Percentiles rank a stretch among this genome's conserved stretches.
phyloP scores from a whole-genome alignment of 2,329 filamentous ascomycete genomes.

The Cytospora mali region DNA sequence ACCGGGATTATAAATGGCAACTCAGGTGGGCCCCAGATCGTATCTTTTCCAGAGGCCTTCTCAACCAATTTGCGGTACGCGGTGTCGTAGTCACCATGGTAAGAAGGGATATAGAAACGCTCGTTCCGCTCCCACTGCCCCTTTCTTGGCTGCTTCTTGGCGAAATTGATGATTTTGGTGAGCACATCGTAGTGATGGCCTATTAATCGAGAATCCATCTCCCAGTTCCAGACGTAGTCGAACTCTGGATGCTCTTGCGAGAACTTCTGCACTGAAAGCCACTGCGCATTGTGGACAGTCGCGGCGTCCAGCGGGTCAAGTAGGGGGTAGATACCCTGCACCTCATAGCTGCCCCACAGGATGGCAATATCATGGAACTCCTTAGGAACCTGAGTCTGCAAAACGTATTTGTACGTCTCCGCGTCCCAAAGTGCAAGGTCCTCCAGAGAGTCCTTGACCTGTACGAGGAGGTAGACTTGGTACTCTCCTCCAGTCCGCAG shows the following conservation, averaged over 20 bases:
- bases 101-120: slow-evolving; percentile 71
- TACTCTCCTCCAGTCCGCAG: slow-evolving; percentile 80
- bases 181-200: slow-evolving; percentile 83
- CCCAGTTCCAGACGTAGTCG: slow-evolving; percentile 86
- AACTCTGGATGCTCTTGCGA: slow-evolving; percentile 76
- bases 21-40: slow-evolving; percentile 68
- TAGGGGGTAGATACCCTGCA: slow-evolving; percentile 75
- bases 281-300: slow-evolving; percentile 64
- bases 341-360: slow-evolving; percentile 74
- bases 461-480: slow-evolving; percentile 76
- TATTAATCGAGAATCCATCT: slow-evolving; percentile 78
- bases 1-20: slow-evolving; percentile 63
- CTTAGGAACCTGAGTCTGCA: slow-evolving; percentile 46
- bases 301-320: slow-evolving; percentile 58
- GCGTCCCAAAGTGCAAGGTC: slow-evolving; percentile 60
- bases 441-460: slow-evolving; percentile 64
- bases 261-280: slow-evolving; percentile 76
- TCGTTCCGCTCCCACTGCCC: slow-evolving; percentile 75
- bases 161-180: slow-evolving; percentile 64
- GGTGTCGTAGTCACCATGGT: slow-evolving; percentile 68
- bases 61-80: slow-evolving; percentile 69
- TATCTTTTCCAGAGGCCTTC: slow-evolving; percentile 49
- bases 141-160: slow-evolving; percentile 68
- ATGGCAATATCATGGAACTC: slow-evolving; percentile 68
- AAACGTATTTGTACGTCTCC: slow-evolving; percentile 59